Evolutionary conservation across 305 asterid genomes (phyloP), one percentile per base, ranked within the genome.

Genomic region (Fraxinus paxiana): DNA sequence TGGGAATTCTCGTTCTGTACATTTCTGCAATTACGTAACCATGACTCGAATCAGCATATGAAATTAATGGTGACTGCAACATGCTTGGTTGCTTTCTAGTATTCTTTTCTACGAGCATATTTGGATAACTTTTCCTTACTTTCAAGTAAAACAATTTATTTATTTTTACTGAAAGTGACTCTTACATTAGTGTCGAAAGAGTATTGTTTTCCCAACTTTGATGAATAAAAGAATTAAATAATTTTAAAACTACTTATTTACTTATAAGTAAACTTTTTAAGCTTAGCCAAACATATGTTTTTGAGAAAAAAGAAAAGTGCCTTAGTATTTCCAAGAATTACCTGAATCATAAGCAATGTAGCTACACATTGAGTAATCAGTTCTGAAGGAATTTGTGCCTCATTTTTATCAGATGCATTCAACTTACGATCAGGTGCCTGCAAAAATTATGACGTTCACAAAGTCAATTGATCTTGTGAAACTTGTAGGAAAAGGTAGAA

Each of bases 321-420:
- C 69, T 0, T 7, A 0, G 69, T 33, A 38, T 59, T 41, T 34
- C 38, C 48, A 37, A 69, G 72, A 33, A 77, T 87, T 82, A 94
- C 99, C 97, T 96, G 99, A 88, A 96, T 96, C 98, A 92, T 96
- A 76, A 94, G 93, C 87, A 96, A 83, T 72, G 98, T 92, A 20
- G 98, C 96, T 54, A 96, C 91, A 65, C 98, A 96, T 82, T 90
- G 91, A 59, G 91, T 82, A 84, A 96, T 94, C 87, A 96, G 90
- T 85, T 96, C 97, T 0, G 92, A 88, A 67, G 99, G 99, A 61
- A 92, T 87, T 80, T 89, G 92, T 38, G 92, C 83, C 84, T 89
- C 95, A n/a, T 86, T 82, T 28, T 74, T 81, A 20, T 86, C 94
- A 15, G 88, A 81, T 31, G 85, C 83, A 84, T 83, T 84, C 28